Evolutionary conservation across 2,329 filamentous ascomycete genomes (phyloP), one percentile per base, ranked within the genome.

Genomic region (Sordariomycetes sp.): DNA sequence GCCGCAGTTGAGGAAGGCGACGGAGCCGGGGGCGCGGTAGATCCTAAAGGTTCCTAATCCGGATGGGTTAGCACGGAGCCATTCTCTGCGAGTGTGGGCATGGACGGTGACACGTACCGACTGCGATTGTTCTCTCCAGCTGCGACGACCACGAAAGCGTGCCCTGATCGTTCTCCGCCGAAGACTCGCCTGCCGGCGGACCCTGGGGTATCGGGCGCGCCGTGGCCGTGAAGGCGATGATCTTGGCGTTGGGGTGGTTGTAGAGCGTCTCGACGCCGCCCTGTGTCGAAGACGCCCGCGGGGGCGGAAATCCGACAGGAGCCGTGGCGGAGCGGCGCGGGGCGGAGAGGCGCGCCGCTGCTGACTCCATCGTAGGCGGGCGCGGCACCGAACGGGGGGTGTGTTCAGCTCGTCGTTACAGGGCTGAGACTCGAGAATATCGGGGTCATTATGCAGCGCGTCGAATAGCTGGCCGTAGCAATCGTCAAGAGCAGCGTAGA

Each of bases 1-100:
- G 60, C 89, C 89, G 62, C 90, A 96, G 70, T 88, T 93, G 11
- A 97, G 78, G 66, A 96, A 97, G 14, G 90, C 89, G 18, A 94
- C 89, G 11, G 90, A 90, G 22, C 90, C 89, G 8, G 89, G 88
- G 37, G 94, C 88, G 65, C 89, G 86, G 69, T 97, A 96, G 62
- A 97, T 90, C 62, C 87, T 82, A 60, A 97, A 80, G 1, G 85
- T 81, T 2, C 90, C 91, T 82, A 34, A 32, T 14, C 34, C 11
- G 40, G 14, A 57, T 37, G 18, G 40, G 53, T 40, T 18, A 54
- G 53, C 37, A 53, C 24, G 22, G n/a, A 18, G 20, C n/a, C 14
- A 1, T 18, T 20, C 14, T 25, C 51, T 55, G 57, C 14, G n/a
- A 4, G 10, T n/a, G 22, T 16, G 46, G 20, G 5, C n/a, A 3